phyloP scores from a whole-genome alignment of 129 eudicot species.

The Chrysanthemum makinoi region DNA sequence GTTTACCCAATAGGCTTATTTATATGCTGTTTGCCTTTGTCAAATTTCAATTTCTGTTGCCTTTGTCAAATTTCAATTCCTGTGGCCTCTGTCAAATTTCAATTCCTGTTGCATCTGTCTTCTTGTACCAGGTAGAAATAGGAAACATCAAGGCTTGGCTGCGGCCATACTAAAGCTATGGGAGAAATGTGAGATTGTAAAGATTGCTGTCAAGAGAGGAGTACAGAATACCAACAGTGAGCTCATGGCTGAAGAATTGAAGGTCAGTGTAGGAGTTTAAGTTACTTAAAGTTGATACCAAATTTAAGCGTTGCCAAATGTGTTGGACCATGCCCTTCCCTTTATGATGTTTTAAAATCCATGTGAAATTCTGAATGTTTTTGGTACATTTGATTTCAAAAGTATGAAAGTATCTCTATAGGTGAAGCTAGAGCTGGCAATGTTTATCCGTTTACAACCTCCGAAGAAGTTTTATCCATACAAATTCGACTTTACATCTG shows the following conservation, averaged over 20 bases:
- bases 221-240: slow-evolving; percentile 86
- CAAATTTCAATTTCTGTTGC: too few relatives aligned
- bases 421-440: background rate
- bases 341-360: background rate
- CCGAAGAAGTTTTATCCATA: background rate
- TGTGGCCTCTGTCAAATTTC: background rate
- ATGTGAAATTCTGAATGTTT: background rate
- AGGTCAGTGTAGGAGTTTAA: slow-evolving; percentile 48
- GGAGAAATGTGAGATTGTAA: slow-evolving; percentile 98
- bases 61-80: too few relatives aligned
- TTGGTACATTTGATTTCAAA: slow-evolving; percentile 1
- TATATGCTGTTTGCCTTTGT: background rate
- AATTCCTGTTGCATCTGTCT: slow-evolving; percentile 7
- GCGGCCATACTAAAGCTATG: slow-evolving; percentile 82
- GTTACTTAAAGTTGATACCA: slow-evolving; percentile 2
- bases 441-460: slow-evolving; percentile 9
- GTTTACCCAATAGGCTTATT: background rate
- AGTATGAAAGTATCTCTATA: background rate
- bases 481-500: background rate
- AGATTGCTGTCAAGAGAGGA: slow-evolving; percentile 92
- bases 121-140: slow-evolving; percentile 71
- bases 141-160: slow-evolving; percentile 90
- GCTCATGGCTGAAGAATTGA: slow-evolving; percentile 84
- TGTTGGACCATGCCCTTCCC: background rate
- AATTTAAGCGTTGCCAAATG: background rate